These are phyloP conservation scores for Sicyos edulis DNA, from an alignment of 306 rosid genomes.

Conservation along the genomic window DNA sequence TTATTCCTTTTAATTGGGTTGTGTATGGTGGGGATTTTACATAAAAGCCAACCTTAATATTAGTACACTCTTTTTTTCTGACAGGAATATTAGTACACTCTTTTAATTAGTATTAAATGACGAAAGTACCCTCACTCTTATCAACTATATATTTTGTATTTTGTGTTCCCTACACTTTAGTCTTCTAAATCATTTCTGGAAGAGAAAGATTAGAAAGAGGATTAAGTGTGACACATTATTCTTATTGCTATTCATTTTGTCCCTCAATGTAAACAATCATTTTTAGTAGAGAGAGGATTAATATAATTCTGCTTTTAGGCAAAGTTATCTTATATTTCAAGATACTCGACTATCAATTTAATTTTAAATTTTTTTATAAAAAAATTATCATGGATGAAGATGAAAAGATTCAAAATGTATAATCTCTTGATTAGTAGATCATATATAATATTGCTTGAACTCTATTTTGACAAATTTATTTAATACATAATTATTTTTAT, in stretches of 20 bases:
- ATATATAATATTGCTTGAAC: too few relatives aligned
- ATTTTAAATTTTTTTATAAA: too few relatives aligned
- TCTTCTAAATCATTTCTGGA: conserved; percentile 14
- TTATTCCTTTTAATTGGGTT: neutral
- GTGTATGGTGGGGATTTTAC: conserved; percentile 4
- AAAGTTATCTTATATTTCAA: too few relatives aligned
- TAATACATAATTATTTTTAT: too few relatives aligned
- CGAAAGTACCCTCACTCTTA: neutral
- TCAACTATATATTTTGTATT: too few relatives aligned
- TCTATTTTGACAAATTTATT: too few relatives aligned
- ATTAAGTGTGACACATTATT: neutral
- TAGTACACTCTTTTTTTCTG: neutral
- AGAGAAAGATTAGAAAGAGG: neutral
- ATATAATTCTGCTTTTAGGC: neutral
- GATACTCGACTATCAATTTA: too few relatives aligned
- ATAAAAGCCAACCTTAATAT: neutral
- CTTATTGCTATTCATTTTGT: neutral
- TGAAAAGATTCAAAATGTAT: too few relatives aligned
- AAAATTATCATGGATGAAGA: too few relatives aligned
- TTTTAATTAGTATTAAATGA: neutral
- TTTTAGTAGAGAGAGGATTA: neutral
- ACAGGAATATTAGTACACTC: neutral
- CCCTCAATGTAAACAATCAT: neutral
- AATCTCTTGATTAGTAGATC: too few relatives aligned
- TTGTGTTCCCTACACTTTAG: neutral